A percentile compares a stretch with the other conserved stretches of the same genome.
Conservation (phyloP, 257 asterid genomes). For the Nicotiana noctiflora region DNA sequence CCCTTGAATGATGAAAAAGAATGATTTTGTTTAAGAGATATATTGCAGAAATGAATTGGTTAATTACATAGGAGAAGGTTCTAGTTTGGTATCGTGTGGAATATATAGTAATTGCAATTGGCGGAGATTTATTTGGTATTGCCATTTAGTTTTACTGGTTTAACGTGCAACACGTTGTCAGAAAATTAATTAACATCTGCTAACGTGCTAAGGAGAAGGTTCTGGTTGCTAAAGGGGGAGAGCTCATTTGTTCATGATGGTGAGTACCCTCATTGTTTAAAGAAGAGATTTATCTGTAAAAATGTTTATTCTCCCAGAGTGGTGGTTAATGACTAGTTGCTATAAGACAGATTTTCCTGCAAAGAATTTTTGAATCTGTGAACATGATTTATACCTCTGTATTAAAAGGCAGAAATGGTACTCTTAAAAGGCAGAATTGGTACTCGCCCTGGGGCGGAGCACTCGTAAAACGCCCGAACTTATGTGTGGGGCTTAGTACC, state of each 20-base stretch:
- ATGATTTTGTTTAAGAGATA: neutral
- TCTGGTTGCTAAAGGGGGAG: neutral
- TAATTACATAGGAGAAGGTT: neutral
- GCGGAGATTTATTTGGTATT: neutral
- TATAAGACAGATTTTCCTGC: too few relatives aligned
- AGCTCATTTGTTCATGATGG: neutral
- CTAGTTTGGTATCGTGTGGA: too few relatives aligned
- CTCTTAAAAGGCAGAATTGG: too few relatives aligned
- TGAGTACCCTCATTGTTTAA: neutral
- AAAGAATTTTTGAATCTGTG: too few relatives aligned
- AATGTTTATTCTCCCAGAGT: neutral
- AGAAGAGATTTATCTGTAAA: neutral
- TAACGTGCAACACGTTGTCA: neutral
- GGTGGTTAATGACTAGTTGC: neutral
- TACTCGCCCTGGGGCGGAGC: too few relatives aligned
- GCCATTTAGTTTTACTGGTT: neutral
- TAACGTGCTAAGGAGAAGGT: neutral
- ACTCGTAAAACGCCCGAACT: too few relatives aligned
- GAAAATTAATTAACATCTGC: neutral
- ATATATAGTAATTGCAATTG: neutral
- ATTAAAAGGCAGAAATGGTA: too few relatives aligned
- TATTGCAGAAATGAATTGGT: neutral
- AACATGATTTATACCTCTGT: too few relatives aligned
- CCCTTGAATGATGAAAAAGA: neutral
- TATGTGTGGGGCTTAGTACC: too few relatives aligned